Conservation (phyloP, 108 stramenopile species). For the Nitzschia sp. region DNA sequence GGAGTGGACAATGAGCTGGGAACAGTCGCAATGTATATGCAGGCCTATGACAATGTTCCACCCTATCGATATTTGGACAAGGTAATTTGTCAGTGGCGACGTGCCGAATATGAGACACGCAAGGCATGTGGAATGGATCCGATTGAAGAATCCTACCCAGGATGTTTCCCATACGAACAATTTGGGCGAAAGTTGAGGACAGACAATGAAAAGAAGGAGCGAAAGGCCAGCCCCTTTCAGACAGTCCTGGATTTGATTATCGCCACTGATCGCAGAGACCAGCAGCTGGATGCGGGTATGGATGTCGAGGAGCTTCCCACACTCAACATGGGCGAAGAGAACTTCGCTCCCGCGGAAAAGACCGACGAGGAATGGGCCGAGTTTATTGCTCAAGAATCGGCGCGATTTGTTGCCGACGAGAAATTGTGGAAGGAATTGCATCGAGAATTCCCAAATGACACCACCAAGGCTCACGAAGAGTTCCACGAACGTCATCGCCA, state of each 20-base stretch:
- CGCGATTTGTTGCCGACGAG: conserved; percentile 19
- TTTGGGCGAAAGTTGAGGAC: neutral
- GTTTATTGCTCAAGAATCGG: conserved; percentile 13
- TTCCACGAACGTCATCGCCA: conserved; percentile 22
- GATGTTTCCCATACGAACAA: conserved; percentile 27
- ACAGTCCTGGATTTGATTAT: conserved; percentile 17
- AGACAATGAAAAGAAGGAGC: neutral
- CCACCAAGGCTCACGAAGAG: conserved; percentile 20
- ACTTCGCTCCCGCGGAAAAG: conserved; percentile 10
- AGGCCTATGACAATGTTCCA: conserved; percentile 38
- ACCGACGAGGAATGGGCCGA: conserved; percentile 32
- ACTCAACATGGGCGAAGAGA: conserved; percentile 24
- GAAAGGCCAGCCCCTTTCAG: neutral
- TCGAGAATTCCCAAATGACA: conserved; percentile 7
- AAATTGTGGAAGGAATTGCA: conserved; percentile 10
- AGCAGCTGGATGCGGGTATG: neutral
- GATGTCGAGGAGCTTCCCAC: conserved; percentile 5
- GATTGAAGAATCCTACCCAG: conserved; percentile 23
- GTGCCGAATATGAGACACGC: conserved; percentile 41
- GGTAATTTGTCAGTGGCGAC: conserved; percentile 52
- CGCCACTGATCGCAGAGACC: neutral
- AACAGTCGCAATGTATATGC: conserved; percentile 38
- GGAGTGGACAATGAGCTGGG: conserved; percentile 34
- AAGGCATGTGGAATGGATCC: conserved; percentile 44
- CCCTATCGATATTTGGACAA: conserved; percentile 48